phyloP scores from a whole-genome alignment of 2,329 filamentous ascomycete species.

The Coleophoma crateriformis region DNA sequence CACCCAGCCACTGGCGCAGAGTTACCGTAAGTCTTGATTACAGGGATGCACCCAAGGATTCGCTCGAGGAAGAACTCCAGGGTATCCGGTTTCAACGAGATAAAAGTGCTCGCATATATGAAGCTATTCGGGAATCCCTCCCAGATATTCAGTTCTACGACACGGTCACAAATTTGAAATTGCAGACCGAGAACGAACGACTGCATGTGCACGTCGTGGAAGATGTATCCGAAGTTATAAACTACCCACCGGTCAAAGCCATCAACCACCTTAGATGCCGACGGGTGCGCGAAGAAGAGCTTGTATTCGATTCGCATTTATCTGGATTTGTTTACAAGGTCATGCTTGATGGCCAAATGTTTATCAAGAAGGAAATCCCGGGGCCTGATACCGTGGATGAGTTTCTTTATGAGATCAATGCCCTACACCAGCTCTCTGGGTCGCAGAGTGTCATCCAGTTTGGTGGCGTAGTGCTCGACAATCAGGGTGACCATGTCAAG shows the following conservation, averaged over 20 bases:
- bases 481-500: conserved; percentile 67
- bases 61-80: conserved; percentile 78
- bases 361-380: conserved; percentile 98
- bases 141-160: conserved; percentile 94
- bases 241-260: conserved; percentile 69
- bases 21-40: conserved; percentile 96
- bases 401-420: conserved; percentile 96
- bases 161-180: conserved; percentile 90
- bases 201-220: conserved; percentile 98
- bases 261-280: conserved; percentile 67
- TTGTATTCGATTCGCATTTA: conserved; percentile 86
- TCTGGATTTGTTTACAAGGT: conserved; percentile 98
- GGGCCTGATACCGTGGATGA: conserved; percentile 93
- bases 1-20: conserved; percentile 72
- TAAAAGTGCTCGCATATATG: conserved; percentile 89
- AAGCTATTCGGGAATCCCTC: conserved; percentile 87
- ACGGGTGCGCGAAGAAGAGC: conserved; percentile 64
- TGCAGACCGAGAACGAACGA: conserved; percentile 81
- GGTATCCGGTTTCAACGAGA: conserved; percentile 79
- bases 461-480: conserved; percentile 82
- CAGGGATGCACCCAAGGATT: conserved; percentile 70
- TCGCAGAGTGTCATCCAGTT: conserved; percentile 79
- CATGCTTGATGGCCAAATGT: conserved; percentile 55
- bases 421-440: conserved; percentile 70
- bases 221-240: conserved; percentile 82